phyloP scores from a whole-genome alignment of 345 rosid genomes.

The Corchorus olitorius region DNA sequence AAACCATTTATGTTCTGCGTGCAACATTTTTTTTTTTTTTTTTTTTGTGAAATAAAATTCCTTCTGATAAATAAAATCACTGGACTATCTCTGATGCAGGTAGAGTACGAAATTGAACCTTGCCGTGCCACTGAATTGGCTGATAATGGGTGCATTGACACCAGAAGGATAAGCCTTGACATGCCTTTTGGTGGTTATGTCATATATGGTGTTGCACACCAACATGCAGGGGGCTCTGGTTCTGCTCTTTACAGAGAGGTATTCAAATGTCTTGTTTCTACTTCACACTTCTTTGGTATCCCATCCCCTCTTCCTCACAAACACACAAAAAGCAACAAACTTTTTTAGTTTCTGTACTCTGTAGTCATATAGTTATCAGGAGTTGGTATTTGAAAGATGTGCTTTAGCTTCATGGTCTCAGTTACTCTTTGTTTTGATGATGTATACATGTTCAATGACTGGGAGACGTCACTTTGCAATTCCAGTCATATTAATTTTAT shows the following conservation, averaged over 20 bases:
- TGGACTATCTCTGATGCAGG: conserved; percentile 34
- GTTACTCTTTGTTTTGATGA: not conserved
- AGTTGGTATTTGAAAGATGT: not conserved
- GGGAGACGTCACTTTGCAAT: not conserved
- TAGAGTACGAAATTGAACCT: conserved; percentile 66
- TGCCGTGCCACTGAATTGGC: conserved; percentile 33
- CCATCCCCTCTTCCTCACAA: not conserved
- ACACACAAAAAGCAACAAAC: too few species aligned
- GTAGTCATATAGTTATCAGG: not conserved
- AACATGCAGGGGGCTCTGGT: conserved; percentile 73
- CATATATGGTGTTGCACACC: conserved; percentile 82
- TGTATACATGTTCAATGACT: not conserved
- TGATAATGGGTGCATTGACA: conserved; percentile 40
- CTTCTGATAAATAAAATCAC: not conserved
- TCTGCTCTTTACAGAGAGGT: conserved; percentile 78
- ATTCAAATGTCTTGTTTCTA: not conserved
- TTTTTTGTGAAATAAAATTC: not conserved
- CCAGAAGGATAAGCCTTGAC: conserved; percentile 50
- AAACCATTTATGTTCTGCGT: not conserved
- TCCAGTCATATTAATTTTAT: not conserved
- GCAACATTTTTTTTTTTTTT: too few species aligned
- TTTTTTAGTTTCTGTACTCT: not conserved
- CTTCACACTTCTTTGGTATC: not conserved
- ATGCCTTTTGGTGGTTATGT: conserved; percentile 74
- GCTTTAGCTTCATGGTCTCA: not conserved